These are phyloP conservation scores for Scedosporium aurantiacum DNA, from an alignment of 2,329 filamentous ascomycete species.

Conservation along the genomic window DNA sequence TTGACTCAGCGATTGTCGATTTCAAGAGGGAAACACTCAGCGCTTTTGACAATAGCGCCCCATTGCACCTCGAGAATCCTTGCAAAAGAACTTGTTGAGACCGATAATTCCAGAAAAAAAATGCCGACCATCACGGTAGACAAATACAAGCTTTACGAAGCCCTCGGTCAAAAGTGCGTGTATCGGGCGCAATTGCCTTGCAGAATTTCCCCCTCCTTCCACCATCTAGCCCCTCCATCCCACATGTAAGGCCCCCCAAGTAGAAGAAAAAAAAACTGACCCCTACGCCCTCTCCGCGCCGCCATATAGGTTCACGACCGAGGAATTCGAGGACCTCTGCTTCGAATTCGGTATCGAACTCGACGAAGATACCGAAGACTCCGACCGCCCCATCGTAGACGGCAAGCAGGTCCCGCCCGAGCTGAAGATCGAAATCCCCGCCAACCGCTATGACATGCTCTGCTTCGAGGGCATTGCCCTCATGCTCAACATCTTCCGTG, in stretches of 20 bases:
- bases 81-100: background rate
- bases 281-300: conserved; percentile 2
- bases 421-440: conserved; percentile 95
- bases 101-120: conserved; percentile 22
- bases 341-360: conserved; percentile 98
- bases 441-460: conserved; percentile 89
- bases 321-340: conserved; percentile 93
- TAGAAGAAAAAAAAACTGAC: background rate
- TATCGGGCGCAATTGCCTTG: conserved; percentile 9
- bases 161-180: conserved; percentile 70
- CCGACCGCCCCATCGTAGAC: conserved; percentile 59
- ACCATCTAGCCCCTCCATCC: conserved; percentile 13
- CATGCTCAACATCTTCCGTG: conserved; percentile 91
- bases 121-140: conserved; percentile 98
- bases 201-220: conserved; percentile 4
- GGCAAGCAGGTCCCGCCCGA: conserved; percentile 79
- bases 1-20: background rate
- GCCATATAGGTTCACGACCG: conserved; percentile 62
- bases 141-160: conserved; percentile 91
- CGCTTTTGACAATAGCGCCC: background rate
- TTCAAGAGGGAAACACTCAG: background rate
- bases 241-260: conserved; percentile 5
- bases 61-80: background rate
- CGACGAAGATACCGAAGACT: conserved; percentile 79
- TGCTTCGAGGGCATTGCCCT: conserved; percentile 95